Conservation (phyloP, 257 asterid species). For the Coffea canephora region DNA sequence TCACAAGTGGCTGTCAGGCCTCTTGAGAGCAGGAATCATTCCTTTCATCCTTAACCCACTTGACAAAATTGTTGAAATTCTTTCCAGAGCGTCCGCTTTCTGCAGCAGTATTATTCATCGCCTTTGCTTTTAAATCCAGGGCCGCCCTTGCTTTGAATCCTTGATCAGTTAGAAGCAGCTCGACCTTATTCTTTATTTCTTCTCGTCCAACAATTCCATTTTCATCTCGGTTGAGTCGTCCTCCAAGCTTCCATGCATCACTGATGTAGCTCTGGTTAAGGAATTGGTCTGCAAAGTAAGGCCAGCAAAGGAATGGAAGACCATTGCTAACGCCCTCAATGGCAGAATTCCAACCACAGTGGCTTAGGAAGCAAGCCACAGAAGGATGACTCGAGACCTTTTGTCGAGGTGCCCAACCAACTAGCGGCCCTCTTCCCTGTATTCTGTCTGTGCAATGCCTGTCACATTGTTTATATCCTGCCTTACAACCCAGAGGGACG, state of each 20-base stretch:
- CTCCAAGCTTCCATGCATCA: constrained; percentile 43
- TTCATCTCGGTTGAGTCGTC: constrained; percentile 28
- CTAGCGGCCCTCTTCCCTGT: constrained; percentile 26
- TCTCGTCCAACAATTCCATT: constrained; percentile 24
- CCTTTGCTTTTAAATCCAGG: constrained; percentile 32
- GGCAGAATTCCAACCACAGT: constrained; percentile 67
- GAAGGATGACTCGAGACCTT: constrained; percentile 49
- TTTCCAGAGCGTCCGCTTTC: constrained; percentile 33
- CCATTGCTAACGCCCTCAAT: constrained; percentile 49
- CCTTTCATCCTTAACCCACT: constrained; percentile 40
- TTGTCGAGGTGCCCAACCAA: constrained; percentile 57
- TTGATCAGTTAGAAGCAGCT: constrained; percentile 28
- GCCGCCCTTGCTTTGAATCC: constrained; percentile 31
- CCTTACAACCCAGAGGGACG: constrained; percentile 58
- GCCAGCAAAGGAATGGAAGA: constrained; percentile 60
- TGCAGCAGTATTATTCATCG: constrained; percentile 21
- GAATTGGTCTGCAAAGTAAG: constrained; percentile 54
- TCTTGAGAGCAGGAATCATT: neutral
- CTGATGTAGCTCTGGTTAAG: constrained; percentile 44
- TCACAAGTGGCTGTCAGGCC: neutral
- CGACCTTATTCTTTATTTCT: constrained; percentile 36
- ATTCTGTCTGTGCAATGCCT: constrained; percentile 27
- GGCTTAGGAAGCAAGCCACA: constrained; percentile 51
- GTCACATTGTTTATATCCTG: constrained; percentile 16
- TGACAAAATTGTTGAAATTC: constrained; percentile 32